Percentiles rank a stretch among this genome's conserved stretches.
These are phyloP conservation scores for Chrysoporthe puriensis DNA, from an alignment of 2,329 filamentous ascomycete genomes.

Conservation along the genomic window DNA sequence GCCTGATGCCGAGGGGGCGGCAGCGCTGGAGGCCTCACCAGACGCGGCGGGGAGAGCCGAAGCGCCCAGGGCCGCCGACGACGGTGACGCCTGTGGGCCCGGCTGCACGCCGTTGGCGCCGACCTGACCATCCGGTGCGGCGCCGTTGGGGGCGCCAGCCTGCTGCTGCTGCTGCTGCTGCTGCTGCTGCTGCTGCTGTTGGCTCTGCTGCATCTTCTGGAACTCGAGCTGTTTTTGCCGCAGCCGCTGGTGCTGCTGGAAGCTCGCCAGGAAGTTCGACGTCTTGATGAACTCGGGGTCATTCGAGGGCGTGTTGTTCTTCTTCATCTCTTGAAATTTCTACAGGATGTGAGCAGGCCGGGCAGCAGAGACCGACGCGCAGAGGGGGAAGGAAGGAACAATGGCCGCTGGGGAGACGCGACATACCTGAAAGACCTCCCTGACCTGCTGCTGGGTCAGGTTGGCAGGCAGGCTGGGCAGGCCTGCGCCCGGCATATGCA, in stretches of 20 bases:
- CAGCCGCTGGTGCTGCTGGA: conserved; percentile 49
- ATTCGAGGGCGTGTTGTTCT: conserved; percentile 75
- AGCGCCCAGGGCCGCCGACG: conserved; percentile 41
- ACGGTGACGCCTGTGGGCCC: conserved; percentile 40
- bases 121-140: conserved; percentile 37
- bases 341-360: conserved; percentile 50
- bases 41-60: conserved; percentile 45
- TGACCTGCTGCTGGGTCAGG: conserved; percentile 76
- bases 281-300: conserved; percentile 89
- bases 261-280: conserved; percentile 72
- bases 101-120: conserved; percentile 44
- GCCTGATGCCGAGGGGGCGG: conserved; percentile 37
- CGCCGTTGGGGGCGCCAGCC: conserved; percentile 56
- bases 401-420: not conserved
- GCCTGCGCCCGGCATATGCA: conserved; percentile 66
- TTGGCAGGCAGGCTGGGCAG: conserved; percentile 57
- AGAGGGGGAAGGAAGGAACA: not conserved
- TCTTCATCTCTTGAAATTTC: conserved; percentile 91
- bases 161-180: conserved; percentile 44
- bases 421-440: conserved; percentile 71
- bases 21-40: conserved; percentile 39
- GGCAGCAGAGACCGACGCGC: not conserved
- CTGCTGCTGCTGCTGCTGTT: conserved; percentile 56
- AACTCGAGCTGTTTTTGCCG: conserved; percentile 32
- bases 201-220: conserved; percentile 39